Percentiles rank a stretch among this genome's conserved stretches.
phyloP scores from a whole-genome alignment of 805 yeast species.

The Saitoella complicata region DNA sequence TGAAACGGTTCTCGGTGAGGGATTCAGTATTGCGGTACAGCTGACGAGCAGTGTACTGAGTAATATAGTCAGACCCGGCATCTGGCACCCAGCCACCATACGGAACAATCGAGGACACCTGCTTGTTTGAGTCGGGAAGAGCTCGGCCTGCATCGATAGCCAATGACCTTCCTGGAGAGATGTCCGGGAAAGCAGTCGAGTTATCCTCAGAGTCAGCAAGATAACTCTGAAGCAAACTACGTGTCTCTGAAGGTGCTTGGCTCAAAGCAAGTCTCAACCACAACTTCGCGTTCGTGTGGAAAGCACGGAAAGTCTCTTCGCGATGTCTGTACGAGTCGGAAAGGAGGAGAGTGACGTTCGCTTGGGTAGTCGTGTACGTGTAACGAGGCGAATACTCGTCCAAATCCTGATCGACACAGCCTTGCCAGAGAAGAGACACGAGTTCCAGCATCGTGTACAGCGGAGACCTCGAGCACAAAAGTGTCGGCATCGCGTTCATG shows the following conservation, averaged over 20 bases:
- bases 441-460: conserved; percentile 70
- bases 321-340: conserved; percentile 73
- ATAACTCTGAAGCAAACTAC: conserved; percentile 63
- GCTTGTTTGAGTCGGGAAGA: conserved; percentile 50
- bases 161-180: conserved; percentile 73
- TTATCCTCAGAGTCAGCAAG: conserved; percentile 32
- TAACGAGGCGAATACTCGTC: conserved; percentile 77
- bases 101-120: conserved; percentile 32
- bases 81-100: conserved; percentile 25
- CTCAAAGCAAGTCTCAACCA: conserved; percentile 52
- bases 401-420: conserved; percentile 68
- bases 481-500: conserved; percentile 51
- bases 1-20: neutral
- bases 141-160: conserved; percentile 79
- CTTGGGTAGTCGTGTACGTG: conserved; percentile 34
- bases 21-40: conserved; percentile 9
- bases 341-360: conserved; percentile 35
- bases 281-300: conserved; percentile 39
- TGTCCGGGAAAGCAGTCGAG: conserved; percentile 18
- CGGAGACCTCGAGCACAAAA: conserved; percentile 58
- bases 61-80: conserved; percentile 54
- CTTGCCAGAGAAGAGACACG: conserved; percentile 57
- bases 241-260: conserved; percentile 55
- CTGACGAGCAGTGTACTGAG: conserved; percentile 59
- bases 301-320: conserved; percentile 40